phyloP scores from a whole-genome alignment of 2,329 filamentous ascomycete species.

The Aspergillus clavatus region DNA sequence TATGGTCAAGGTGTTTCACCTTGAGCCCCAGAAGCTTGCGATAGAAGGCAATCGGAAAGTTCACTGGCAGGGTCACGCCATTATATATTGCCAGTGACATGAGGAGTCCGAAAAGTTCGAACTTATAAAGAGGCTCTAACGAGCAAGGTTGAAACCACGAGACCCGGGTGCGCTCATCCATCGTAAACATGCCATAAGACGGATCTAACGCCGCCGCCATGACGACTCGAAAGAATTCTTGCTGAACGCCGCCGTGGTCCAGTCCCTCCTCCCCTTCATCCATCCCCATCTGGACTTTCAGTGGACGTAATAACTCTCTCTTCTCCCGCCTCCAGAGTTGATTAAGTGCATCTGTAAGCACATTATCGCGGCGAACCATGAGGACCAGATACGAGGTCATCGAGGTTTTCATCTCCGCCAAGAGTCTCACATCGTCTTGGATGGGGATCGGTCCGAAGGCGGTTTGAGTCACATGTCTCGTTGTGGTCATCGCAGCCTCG shows the following conservation, averaged over 20 bases:
- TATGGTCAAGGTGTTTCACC: constrained; percentile 66
- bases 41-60: constrained; percentile 81
- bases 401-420: constrained; percentile 60
- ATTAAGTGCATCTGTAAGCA: constrained; percentile 72
- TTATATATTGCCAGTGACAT: constrained; percentile 90
- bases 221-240: constrained; percentile 87
- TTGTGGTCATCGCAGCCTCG: constrained; percentile 57
- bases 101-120: constrained; percentile 81
- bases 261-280: constrained; percentile 80
- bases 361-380: constrained; percentile 60
- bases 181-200: constrained; percentile 69
- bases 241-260: constrained; percentile 91
- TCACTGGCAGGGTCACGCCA: constrained; percentile 82
- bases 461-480: constrained; percentile 44
- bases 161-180: constrained; percentile 70
- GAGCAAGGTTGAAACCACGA: constrained; percentile 85
- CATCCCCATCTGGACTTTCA: constrained; percentile 84
- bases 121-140: constrained; percentile 80
- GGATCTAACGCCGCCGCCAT: constrained; percentile 75
- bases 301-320: constrained; percentile 73
- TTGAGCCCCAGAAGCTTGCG: constrained; percentile 67
- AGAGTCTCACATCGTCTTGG: constrained; percentile 58
- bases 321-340: constrained; percentile 84
- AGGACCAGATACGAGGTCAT: constrained; percentile 68
- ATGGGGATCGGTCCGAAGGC: constrained; percentile 40